These are phyloP conservation scores for Fusarium paranaense DNA, from an alignment of 2,329 filamentous ascomycete species.

Conservation along the genomic window DNA sequence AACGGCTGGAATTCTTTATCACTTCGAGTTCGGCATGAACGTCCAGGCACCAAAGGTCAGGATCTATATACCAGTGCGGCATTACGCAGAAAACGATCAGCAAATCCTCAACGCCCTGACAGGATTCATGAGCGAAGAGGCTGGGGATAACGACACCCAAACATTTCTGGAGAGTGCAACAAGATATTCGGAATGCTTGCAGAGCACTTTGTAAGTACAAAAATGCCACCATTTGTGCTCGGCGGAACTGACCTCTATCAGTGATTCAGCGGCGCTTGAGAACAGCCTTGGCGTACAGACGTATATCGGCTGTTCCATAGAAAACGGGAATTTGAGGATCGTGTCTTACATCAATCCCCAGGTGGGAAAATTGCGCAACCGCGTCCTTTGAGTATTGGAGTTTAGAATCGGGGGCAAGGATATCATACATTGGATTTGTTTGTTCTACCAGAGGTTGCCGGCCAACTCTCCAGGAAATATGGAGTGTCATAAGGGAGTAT, in stretches of 20 bases:
- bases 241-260: neutral
- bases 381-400: neutral
- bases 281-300: constrained; percentile 4
- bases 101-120: neutral
- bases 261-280: neutral
- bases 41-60: constrained; percentile 41
- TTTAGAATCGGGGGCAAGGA: neutral
- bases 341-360: constrained; percentile 16
- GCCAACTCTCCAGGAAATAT: neutral
- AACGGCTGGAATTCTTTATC: constrained; percentile 50
- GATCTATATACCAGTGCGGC: constrained; percentile 50
- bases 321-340: neutral
- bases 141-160: accelerated
- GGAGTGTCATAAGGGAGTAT: neutral
- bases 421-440: neutral
- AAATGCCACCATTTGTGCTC: accelerated
- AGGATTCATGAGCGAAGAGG: neutral
- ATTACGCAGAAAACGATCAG: constrained; percentile 42
- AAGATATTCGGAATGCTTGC: neutral
- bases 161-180: neutral
- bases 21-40: constrained; percentile 45
- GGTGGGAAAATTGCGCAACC: neutral
- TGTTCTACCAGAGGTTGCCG: neutral
- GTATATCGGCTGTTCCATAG: constrained; percentile 4
- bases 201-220: neutral